These are phyloP conservation scores for Russula ochroleuca DNA, from an alignment of 768 basidiomycete species.

Conservation along the genomic window DNA sequence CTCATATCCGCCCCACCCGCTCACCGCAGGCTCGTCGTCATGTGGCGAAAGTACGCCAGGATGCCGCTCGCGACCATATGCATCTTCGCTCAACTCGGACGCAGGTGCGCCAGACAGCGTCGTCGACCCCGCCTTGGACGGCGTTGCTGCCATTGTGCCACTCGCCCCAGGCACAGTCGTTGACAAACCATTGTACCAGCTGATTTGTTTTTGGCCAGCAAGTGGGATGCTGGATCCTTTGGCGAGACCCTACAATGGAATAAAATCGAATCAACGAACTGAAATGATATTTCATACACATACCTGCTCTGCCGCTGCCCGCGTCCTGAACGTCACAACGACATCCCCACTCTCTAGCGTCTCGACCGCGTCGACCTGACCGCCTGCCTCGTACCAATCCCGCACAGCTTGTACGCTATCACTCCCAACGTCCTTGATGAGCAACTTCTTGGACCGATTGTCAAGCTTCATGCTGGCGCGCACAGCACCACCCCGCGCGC, in stretches of 20 bases:
- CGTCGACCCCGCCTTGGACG: conserved; percentile 29
- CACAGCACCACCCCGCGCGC: conserved; percentile 60
- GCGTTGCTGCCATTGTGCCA: conserved; percentile 29
- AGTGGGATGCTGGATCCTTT: conserved; percentile 66
- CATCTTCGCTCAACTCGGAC: conserved; percentile 47
- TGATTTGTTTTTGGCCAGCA: conserved; percentile 59
- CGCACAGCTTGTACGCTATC: conserved; percentile 56
- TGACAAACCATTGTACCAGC: conserved; percentile 52
- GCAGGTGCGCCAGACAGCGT: conserved; percentile 29
- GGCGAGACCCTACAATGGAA: conserved; percentile 52
- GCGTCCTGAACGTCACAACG: conserved; percentile 65
- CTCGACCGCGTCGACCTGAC: conserved; percentile 66
- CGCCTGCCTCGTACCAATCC: conserved; percentile 81
- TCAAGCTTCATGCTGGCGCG: conserved; percentile 83
- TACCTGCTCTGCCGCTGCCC: conserved; percentile 75
- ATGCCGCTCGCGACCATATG: conserved; percentile 33
- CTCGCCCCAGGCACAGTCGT: conserved; percentile 7
- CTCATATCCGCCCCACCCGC: conserved; percentile 69
- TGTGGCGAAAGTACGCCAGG: neutral
- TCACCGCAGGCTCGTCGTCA: conserved; percentile 39
- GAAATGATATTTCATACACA: conserved; percentile 19
- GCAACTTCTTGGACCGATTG: conserved; percentile 77
- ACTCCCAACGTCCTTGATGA: conserved; percentile 63
- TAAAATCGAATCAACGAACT: neutral
- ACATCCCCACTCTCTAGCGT: conserved; percentile 51